Evolutionary conservation across 768 basidiomycete genomes (phyloP), one percentile per base, ranked within the genome.

Genomic region (Tylopilus vinaceipallidus): DNA sequence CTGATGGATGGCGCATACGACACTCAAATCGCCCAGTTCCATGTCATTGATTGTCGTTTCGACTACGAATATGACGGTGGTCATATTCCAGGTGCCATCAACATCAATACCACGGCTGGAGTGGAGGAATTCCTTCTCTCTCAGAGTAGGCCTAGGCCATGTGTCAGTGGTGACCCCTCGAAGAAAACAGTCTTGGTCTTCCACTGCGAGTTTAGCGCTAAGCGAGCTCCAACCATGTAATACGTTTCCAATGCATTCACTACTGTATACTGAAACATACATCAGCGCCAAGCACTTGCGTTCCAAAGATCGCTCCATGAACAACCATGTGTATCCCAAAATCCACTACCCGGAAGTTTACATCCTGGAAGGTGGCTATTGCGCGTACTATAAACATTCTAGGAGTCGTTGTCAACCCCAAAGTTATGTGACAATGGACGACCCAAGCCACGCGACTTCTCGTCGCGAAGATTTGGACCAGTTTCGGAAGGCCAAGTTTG

Each of bases 331-430:
- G 17, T 99, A 99, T 66, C 97, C 97, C 4, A 88, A 81, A 64
- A 85, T 98, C 35, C 88, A 91, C 69, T 99, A 91, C 64, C 97
- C 97, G 0, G 97, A 99, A 71, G 82, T 98, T 16, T 99, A 98
- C 72, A 82, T 99, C 58, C 81, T 99, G 8, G 91, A 97, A 71
- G 97, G 97, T 32, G 97, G 97, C 12, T 99, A 98, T 69, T 91
- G 84, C 58, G 80, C 83, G 36, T 98, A 93, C 73, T 97, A 78
- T 73, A 82, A 84, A 58, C 70, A 74, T 20, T 86, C 80, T 44
- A 72, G 81, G 2, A 64, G 70, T 26, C 86, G 85, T 38, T 98
- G 95, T 72, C 75, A 87, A 40, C 95, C 92, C 0, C 73, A 71
- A 16, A 86, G 79, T 1, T 99, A 99, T 63, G 85, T 95, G 35